Evolutionary conservation across 2,329 filamentous ascomycete species (phyloP), one percentile per base, ranked within the genome.

Genomic region (Periconia sp.): DNA sequence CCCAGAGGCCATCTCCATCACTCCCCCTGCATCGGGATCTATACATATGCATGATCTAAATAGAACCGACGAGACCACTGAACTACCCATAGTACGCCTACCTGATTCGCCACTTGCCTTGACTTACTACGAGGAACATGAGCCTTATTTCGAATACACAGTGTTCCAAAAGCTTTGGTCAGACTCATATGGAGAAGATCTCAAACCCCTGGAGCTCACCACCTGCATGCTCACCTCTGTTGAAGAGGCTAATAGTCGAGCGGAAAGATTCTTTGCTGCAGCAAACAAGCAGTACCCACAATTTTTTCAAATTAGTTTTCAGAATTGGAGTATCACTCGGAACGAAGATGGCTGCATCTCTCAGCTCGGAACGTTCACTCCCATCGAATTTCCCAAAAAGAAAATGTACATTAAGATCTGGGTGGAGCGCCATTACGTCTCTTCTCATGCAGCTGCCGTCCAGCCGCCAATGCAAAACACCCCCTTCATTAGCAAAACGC

Each of bases 121-220:
- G 46, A n/a, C n/a, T n/a, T n/a, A n/a, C n/a, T n/a, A n/a, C n/a
- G n/a, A n/a, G 53, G 18, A n/a, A n/a, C n/a, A n/a, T n/a, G 48
- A 58, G n/a, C 39, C 56, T 4, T 63, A 57, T 31, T 62, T 61
- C 13, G 56, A 63, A 17, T 65, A 62, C 38, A 46, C 50, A 1
- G 24, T 62, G 7, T 50, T 48, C 8, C 50, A 61, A 15, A 57
- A 48, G 12, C n/a, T 45, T 1, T 59, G 57, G 53, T 34, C 25
- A 5, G 29, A 25, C 13, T 12, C 21, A 11, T 42, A 39, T 2
- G 22, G 18, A 15, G 55, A 46, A 30, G 19, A 40, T 5, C 24
- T 21, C 8, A 4, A 16, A 3, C 33, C 35, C 1, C 41, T 30
- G 8, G 48, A 50, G 18, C 31, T 54, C 10, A 41, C 33, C 19